phyloP scores from a whole-genome alignment of 208 protist species.

The Leishmania aethiopica region DNA sequence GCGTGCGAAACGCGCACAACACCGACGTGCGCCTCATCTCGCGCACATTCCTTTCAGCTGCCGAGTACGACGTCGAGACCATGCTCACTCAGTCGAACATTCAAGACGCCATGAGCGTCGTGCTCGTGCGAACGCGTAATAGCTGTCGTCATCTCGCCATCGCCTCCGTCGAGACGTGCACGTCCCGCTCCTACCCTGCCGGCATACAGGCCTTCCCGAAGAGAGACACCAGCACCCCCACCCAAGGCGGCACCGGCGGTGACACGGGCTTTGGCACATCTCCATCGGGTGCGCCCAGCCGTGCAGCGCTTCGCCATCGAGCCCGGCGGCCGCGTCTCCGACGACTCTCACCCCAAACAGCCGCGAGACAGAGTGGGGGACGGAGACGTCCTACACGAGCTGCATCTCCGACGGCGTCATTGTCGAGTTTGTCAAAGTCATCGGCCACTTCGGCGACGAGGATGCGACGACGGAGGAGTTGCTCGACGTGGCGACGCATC shows the following conservation, averaged over 20 bases:
- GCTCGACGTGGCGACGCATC: slow-evolving; percentile 67
- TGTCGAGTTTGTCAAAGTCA: slow-evolving; percentile 82
- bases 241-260: slow-evolving; percentile 1
- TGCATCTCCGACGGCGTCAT: slow-evolving; percentile 66
- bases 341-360: slow-evolving; percentile 55
- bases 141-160: slow-evolving; percentile 85
- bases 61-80: slow-evolving; percentile 68
- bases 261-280: slow-evolving; percentile 23
- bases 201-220: slow-evolving; percentile 12
- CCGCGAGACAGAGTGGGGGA: slow-evolving; percentile 63
- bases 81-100: slow-evolving; percentile 59
- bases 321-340: slow-evolving; percentile 12
- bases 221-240: slow-evolving; percentile 8
- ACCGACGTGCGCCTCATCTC: slow-evolving; percentile 89
- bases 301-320: slow-evolving; percentile 13
- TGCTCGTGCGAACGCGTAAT: slow-evolving; percentile 80
- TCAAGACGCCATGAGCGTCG: slow-evolving; percentile 67
- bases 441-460: slow-evolving; percentile 81
- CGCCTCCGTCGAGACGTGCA: slow-evolving; percentile 63
- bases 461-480: slow-evolving; percentile 84
- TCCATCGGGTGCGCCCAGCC: slow-evolving; percentile 7
- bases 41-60: slow-evolving; percentile 47
- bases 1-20: slow-evolving; percentile 79
- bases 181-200: slow-evolving; percentile 29
- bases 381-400: slow-evolving; percentile 81